Evolutionary conservation across 345 rosid genomes (phyloP).

Genomic region (Rhodamnia argentea): DNA sequence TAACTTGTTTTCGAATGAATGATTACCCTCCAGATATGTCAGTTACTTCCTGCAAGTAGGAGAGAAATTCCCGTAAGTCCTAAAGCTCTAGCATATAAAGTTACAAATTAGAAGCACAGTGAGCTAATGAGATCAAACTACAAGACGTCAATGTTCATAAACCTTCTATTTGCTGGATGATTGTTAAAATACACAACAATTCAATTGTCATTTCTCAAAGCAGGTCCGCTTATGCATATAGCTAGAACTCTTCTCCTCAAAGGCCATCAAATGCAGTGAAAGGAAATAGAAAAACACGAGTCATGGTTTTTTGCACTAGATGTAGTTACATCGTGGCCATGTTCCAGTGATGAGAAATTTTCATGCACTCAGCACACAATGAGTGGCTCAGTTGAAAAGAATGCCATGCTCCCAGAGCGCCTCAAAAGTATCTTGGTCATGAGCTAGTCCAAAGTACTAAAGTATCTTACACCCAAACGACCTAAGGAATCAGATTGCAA

Average conservation of each 20-base stretch:
- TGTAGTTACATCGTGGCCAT: neutral
- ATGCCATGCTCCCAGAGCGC: neutral
- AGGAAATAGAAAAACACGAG: neutral
- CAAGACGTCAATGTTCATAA: neutral
- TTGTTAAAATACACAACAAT: neutral
- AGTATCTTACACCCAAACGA: neutral
- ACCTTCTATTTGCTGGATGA: neutral
- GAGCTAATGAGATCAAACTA: neutral
- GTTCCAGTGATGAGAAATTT: neutral
- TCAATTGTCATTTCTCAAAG: neutral
- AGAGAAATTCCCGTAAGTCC: neutral
- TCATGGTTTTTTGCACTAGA: neutral
- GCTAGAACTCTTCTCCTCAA: neutral
- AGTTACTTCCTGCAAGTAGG: conserved; percentile 49
- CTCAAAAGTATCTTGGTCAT: neutral
- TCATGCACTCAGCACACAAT: neutral
- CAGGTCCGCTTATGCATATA: neutral
- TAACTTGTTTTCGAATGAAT: neutral
- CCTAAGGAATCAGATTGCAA: neutral
- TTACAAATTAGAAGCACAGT: neutral
- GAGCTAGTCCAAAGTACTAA: neutral
- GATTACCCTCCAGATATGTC: conserved; percentile 94
- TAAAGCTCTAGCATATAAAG: neutral
- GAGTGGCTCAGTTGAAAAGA: neutral
- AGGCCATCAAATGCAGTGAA: neutral